A percentile compares a stretch with the other conserved stretches of the same genome.
Evolutionary conservation across 176 grass and related monocot species (phyloP).

Genomic region (Elaeis guineensis): DNA sequence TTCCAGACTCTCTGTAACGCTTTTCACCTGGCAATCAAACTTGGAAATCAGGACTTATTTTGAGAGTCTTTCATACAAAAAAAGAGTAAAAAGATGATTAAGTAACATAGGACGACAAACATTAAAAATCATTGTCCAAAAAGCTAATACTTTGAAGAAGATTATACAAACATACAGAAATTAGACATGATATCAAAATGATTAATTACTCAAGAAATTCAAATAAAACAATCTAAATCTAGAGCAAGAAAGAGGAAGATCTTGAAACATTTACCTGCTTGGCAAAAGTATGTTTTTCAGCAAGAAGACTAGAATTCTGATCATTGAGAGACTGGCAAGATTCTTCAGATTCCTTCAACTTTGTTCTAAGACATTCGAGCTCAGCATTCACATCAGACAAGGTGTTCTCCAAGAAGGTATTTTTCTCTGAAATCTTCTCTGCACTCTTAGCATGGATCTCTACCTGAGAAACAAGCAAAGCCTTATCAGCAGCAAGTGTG

Average conservation of each 20-base stretch:
- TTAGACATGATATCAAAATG: no score
- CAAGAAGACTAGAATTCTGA: slow-evolving; percentile 9
- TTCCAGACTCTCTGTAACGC: slow-evolving; percentile 35
- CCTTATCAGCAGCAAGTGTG: slow-evolving; percentile 17
- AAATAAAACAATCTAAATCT: no score
- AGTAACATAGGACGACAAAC: no score
- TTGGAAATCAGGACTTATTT: background rate
- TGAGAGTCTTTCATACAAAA: no score
- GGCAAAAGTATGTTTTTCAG: slow-evolving; percentile 21
- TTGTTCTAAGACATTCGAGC: slow-evolving; percentile 16
- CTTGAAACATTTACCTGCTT: no score
- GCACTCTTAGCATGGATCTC: slow-evolving; percentile 11
- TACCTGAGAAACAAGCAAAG: slow-evolving; percentile 9
- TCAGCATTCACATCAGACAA: slow-evolving; percentile 22
- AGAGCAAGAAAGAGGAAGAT: no score
- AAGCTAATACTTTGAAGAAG: no score
- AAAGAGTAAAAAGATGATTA: no score
- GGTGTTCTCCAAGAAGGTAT: slow-evolving; percentile 25
- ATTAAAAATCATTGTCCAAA: no score
- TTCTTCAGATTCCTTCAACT: slow-evolving; percentile 11
- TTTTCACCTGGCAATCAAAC: slow-evolving; percentile 28
- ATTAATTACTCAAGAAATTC: no score
- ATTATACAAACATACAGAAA: no score
- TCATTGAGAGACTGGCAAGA: slow-evolving; percentile 4
- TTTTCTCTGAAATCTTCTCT: slow-evolving; percentile 24